Base-by-base conservation (phyloP, 345 rosid genomes). In the Eucalyptus lansdowneana region DNA sequence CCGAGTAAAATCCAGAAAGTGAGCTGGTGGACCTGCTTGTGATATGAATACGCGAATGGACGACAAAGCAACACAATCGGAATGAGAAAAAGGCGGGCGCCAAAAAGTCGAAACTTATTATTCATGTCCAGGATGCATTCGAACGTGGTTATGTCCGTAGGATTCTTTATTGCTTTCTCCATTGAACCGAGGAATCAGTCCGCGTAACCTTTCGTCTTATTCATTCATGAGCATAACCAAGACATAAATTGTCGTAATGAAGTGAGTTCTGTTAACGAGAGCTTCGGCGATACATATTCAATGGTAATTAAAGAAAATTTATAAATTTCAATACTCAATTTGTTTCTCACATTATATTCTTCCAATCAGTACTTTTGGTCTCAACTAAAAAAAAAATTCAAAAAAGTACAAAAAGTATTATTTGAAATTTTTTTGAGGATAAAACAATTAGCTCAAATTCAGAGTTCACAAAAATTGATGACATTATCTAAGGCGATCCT, bases 1-100 rank as follows among this genome's bases (percentile, higher is more conserved):
- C 27, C 65, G n/a, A 25, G 1, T 25, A 0, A 56, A 56, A 10
- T 0, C n/a, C n/a, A 58, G 65, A 58, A 11, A 5, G 6, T 11
- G n/a, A 58, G 14, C 6, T 10, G 65, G 65, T 10, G 65, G 65
- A 11, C n/a, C n/a, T 4, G 65, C 14, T 56, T 56, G 62, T 56
- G 27, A 24, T 56, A 25, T 11, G 29, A 58, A 25, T 25, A 24
- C n/a, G 65, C n/a, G n/a, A 10, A 25, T 25, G 14, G 2, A 11
- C 14, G 65, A 3, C 14, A 58, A 25, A 25, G 65, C 0, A 62
- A 24, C 62, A 56, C 13, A 60, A 4, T 60, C 7, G 34, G n/a
- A 60, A 27, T 27, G 14, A 12, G 69, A 27, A 11, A 27, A 60
- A 27, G 69, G 29, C 27, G 15, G 31, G 69, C 31, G 14, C 69